These are phyloP conservation scores for Argentina anserina DNA, from an alignment of 306 rosid species.

Conservation along the genomic window DNA sequence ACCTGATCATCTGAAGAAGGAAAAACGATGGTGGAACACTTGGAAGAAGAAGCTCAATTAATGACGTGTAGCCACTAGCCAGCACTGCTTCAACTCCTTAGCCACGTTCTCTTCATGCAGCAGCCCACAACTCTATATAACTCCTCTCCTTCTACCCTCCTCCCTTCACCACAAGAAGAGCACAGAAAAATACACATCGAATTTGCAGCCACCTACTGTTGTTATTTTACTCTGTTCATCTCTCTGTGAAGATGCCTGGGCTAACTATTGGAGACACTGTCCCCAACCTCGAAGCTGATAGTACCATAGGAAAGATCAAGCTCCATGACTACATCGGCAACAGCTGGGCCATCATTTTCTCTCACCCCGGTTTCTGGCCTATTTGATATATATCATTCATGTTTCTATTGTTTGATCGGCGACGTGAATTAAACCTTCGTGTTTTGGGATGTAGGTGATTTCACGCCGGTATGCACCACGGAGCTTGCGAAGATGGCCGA, in stretches of 20 bases:
- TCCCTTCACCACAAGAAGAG: background rate
- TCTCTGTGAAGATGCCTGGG: conserved; percentile 54
- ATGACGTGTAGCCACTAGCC: conserved; percentile 26
- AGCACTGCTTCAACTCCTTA: conserved; percentile 12
- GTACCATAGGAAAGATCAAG: conserved; percentile 61
- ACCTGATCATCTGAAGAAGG: too few relatives aligned
- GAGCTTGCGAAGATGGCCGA: conserved; percentile 72
- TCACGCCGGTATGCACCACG: conserved; percentile 85
- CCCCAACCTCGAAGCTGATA: conserved; percentile 68
- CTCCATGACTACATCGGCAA: conserved; percentile 49
- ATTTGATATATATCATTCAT: background rate
- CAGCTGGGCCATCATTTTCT: conserved; percentile 73
- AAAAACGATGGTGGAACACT: background rate
- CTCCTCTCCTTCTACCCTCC: background rate
- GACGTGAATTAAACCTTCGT: background rate
- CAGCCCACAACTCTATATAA: conserved; percentile 19
- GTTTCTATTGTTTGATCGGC: background rate
- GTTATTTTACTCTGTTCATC: too few relatives aligned
- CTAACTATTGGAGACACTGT: conserved; percentile 75
- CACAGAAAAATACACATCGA: background rate
- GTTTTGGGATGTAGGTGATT: conserved; percentile 49
- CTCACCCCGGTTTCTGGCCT: conserved; percentile 56
- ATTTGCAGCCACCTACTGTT: background rate
- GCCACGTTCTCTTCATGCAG: conserved; percentile 84
- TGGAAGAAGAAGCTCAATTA: background rate